Percentiles rank a stretch among this genome's conserved stretches.
Conservation (phyloP, 331 rosid species). For the Pyracantha coccinea region DNA sequence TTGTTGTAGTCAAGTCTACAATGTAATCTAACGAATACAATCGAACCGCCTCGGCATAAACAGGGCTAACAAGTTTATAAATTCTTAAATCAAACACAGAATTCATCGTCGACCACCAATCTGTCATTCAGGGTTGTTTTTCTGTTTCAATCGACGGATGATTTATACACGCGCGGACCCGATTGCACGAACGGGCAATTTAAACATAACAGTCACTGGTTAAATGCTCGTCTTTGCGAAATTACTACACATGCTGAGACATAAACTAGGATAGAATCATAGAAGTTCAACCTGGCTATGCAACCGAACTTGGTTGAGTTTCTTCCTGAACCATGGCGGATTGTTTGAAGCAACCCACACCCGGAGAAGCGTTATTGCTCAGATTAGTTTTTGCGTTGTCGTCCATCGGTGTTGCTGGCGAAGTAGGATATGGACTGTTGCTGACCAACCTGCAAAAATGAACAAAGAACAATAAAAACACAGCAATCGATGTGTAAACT, state of each 20-base stretch:
- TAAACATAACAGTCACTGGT: not conserved
- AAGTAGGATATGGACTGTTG: constrained; percentile 45
- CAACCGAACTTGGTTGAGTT: constrained; percentile 11
- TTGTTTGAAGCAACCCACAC: constrained; percentile 18
- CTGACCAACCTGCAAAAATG: constrained; percentile 38
- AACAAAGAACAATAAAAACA: not conserved
- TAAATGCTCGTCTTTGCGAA: not conserved
- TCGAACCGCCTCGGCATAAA: not conserved
- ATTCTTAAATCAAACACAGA: not conserved
- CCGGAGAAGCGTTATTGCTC: constrained; percentile 13
- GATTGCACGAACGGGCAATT: not conserved
- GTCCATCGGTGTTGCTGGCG: constrained; percentile 18
- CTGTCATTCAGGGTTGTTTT: not conserved
- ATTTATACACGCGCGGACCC: not conserved
- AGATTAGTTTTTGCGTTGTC: constrained; percentile 10
- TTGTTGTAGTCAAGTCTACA: not conserved
- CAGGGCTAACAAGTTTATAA: not conserved
- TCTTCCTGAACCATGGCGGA: constrained; percentile 12
- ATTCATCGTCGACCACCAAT: not conserved
- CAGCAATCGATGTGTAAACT: not conserved
- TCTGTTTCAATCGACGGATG: not conserved
- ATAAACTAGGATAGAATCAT: too few relatives aligned
- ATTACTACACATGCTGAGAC: not conserved
- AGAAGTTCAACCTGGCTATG: not conserved
- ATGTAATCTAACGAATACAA: not conserved